Evolutionary conservation across 78 protist genomes (phyloP).

Genomic region (Protostelium mycophagum): DNA sequence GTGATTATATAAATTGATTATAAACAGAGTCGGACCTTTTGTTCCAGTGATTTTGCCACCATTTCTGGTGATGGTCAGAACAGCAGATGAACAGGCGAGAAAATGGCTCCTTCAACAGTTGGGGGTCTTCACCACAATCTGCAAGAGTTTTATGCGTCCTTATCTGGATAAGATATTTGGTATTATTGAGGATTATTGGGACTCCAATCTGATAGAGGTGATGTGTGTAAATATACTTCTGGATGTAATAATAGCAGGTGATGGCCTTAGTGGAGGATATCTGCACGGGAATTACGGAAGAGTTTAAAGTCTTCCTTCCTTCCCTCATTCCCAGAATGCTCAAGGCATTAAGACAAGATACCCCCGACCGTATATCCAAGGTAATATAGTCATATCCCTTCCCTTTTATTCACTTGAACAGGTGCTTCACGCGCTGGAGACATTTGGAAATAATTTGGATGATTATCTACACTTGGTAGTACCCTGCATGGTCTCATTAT

Average conservation of each 20-base stretch:
- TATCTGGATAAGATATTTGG: slow-evolving; percentile 47
- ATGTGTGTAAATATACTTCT: neutral
- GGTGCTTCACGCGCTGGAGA: slow-evolving; percentile 63
- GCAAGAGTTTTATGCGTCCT: slow-evolving; percentile 72
- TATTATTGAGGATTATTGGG: slow-evolving; percentile 72
- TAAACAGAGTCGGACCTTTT: no score
- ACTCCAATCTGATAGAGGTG: neutral
- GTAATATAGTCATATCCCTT: neutral
- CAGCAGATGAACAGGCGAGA: slow-evolving; percentile 24
- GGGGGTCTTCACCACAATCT: slow-evolving; percentile 55
- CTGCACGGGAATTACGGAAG: slow-evolving; percentile 60
- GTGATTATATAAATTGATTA: no score
- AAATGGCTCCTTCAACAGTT: slow-evolving; percentile 59
- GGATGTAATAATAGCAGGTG: neutral
- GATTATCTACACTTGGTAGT: slow-evolving; percentile 78
- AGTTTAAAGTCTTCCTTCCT: slow-evolving; percentile 71
- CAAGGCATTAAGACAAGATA: neutral
- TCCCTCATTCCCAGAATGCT: slow-evolving; percentile 70
- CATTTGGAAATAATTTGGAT: slow-evolving; percentile 68
- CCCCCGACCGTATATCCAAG: neutral
- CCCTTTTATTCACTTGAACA: neutral
- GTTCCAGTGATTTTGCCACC: slow-evolving; percentile 70
- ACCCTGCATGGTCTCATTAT: slow-evolving; percentile 48
- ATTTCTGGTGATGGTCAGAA: slow-evolving; percentile 14
- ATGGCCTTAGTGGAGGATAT: slow-evolving; percentile 71